Percentiles rank a stretch among this genome's conserved stretches.
These are phyloP conservation scores for Fusarium albosuccineum DNA, from an alignment of 2,329 filamentous ascomycete genomes.

Conservation along the genomic window DNA sequence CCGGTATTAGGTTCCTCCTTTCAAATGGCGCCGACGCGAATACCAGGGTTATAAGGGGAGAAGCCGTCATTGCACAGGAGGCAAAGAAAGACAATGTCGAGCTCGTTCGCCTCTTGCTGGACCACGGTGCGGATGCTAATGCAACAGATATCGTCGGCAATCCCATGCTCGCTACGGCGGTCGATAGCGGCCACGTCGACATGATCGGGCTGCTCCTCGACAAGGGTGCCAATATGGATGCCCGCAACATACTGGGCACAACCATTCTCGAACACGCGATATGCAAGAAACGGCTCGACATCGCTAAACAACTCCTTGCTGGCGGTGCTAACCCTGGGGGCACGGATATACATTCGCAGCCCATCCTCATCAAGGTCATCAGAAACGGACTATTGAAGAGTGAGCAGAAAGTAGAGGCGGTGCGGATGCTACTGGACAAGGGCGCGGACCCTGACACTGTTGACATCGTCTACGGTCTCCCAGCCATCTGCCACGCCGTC, in stretches of 20 bases:
- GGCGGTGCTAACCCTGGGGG: background rate
- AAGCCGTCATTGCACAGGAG: slow-evolving; percentile 3
- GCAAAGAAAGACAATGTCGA: slow-evolving; percentile 8
- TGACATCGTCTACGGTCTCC: background rate
- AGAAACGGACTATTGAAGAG: too few relatives aligned
- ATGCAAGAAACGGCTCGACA: background rate
- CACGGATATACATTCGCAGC: background rate
- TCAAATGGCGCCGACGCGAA: slow-evolving; percentile 15
- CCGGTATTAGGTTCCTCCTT: slow-evolving; percentile 14
- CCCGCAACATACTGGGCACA: background rate
- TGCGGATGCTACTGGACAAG: background rate
- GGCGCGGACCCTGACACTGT: background rate
- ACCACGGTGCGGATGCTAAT: background rate
- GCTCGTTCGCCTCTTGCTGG: background rate
- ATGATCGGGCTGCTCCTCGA: slow-evolving; percentile 30
- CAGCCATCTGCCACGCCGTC: background rate
- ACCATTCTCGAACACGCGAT: background rate
- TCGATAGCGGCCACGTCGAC: slow-evolving; percentile 5
- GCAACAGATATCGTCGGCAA: background rate
- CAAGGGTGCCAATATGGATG: slow-evolving; percentile 21
- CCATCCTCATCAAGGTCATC: too few relatives aligned
- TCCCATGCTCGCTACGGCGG: slow-evolving; percentile 4
- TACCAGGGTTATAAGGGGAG: background rate
- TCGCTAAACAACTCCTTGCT: background rate
- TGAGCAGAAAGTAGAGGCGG: too few relatives aligned